Conservation (phyloP, 192 early-diverging fungal genomes). For the Dimargaris cristalligena region DNA sequence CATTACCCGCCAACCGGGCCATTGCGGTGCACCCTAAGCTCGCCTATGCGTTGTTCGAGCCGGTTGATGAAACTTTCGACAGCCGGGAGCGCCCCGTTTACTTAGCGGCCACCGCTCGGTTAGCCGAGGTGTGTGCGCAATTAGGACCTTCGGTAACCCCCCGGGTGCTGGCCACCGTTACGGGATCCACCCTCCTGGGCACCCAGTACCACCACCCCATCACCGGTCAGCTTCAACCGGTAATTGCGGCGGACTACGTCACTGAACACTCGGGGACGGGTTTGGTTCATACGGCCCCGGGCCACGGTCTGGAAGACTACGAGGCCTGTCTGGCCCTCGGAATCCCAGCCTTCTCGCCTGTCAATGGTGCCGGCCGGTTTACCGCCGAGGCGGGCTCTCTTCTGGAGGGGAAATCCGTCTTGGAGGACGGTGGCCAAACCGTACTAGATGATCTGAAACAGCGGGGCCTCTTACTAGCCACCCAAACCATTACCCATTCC, state of each 20-base stretch:
- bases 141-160: constrained; percentile 11
- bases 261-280: constrained; percentile 56
- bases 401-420: constrained; percentile 43
- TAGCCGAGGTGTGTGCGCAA: constrained; percentile 13
- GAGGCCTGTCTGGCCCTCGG: constrained; percentile 35
- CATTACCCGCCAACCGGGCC: constrained; percentile 56
- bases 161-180: constrained; percentile 9
- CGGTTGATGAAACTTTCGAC: background rate
- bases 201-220: constrained; percentile 38
- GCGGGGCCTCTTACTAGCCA: constrained; percentile 25
- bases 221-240: constrained; percentile 23
- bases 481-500: constrained; percentile 42
- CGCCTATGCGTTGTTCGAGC: constrained; percentile 33
- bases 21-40: constrained; percentile 48
- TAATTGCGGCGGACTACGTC: constrained; percentile 49
- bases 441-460: constrained; percentile 35
- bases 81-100: background rate
- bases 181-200: constrained; percentile 33
- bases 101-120: constrained; percentile 17
- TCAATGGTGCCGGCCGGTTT: constrained; percentile 48
- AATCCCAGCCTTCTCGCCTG: constrained; percentile 48
- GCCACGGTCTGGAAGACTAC: constrained; percentile 74
- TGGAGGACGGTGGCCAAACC: constrained; percentile 35
- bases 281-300: constrained; percentile 69
- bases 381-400: constrained; percentile 41